phyloP scores from a whole-genome alignment of 176 grass and related monocot species.

The Poa pratensis region DNA sequence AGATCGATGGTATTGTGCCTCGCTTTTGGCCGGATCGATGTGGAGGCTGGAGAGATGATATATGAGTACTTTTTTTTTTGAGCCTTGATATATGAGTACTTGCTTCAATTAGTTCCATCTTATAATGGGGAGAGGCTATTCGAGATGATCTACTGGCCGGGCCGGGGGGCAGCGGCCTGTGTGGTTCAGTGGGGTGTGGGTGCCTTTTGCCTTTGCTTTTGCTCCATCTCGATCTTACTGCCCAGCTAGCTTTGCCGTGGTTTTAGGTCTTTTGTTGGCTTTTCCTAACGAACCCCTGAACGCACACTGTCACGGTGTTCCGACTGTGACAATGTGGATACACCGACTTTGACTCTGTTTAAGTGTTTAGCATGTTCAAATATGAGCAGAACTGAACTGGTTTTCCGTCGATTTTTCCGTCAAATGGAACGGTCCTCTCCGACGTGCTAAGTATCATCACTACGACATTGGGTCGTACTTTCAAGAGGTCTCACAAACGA shows the following conservation, averaged over 20 bases:
- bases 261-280: slow-evolving; percentile 32
- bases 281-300: slow-evolving; percentile 42
- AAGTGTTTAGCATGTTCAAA: too few species aligned
- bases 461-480: too few species aligned
- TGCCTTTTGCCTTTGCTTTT: slow-evolving; percentile 59
- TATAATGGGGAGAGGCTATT: slow-evolving; percentile 13
- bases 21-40: slow-evolving; percentile 68
- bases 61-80: too few species aligned
- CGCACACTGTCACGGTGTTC: background rate
- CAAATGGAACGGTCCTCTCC: too few species aligned
- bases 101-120: background rate
- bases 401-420: too few species aligned
- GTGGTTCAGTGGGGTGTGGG: slow-evolving; percentile 38
- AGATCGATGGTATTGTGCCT: slow-evolving; percentile 53
- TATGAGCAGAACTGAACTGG: too few species aligned
- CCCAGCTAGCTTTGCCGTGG: background rate
- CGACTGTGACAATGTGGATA: too few species aligned
- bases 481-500: too few species aligned
- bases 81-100: background rate
- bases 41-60: background rate
- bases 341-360: too few species aligned
- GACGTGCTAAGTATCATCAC: too few species aligned
- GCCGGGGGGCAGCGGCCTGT: background rate
- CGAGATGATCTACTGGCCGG: background rate
- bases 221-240: slow-evolving; percentile 43